Base-by-base conservation (phyloP, 495 filamentous ascomycete species). In the Eremomyces bilateralis region DNA sequence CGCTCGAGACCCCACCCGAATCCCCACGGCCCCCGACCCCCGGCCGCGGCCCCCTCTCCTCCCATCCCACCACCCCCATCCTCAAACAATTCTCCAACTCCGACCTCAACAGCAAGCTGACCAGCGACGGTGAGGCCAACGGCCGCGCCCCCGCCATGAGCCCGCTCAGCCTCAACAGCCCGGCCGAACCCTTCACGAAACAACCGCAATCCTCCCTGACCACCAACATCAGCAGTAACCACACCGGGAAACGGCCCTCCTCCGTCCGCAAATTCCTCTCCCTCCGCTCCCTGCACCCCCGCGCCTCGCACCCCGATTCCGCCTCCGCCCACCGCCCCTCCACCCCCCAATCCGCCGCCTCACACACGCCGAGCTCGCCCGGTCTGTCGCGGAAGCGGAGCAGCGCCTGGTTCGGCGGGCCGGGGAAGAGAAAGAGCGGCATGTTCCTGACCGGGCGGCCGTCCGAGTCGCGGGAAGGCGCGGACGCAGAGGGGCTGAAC, bases 21-120 rank as follows among this genome's bases (percentile, higher is more conserved):
- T 0, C 13, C 20, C 20, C 27, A n/a, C 45, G 50, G 10, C 50
- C 52, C 16, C 52, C 53, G 4, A 57, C 53, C 4, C 46, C 53
- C n/a, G 52, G 52, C 30, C 38, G 46, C 10, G 53, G 53, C 0
- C 53, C 53, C 15, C 47, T 57, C 8, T 50, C 42, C 3, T 57
- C 53, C n/a, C 53, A 57, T 29, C 53, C 53, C 8, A 51, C 53
- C 2, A 48, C 51, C 1, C 46, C 48, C 6, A 35, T 42, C 18
- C 21, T 29, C 30, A 11, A 32, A 18, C 30, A 31, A 29, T 16
- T 27, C 35, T 6, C 27, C 31, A 19, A 21, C 31, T 10, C n/a
- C 36, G 16, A 19, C 34, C 39, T 17, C 35, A 35, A 13, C 8
- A 27, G 13, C 37, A 29, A 29, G 27, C 40, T 37, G 15, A 20